Evolutionary conservation across 2,329 filamentous ascomycete species (phyloP).

Genomic region (Penicillium sp.): DNA sequence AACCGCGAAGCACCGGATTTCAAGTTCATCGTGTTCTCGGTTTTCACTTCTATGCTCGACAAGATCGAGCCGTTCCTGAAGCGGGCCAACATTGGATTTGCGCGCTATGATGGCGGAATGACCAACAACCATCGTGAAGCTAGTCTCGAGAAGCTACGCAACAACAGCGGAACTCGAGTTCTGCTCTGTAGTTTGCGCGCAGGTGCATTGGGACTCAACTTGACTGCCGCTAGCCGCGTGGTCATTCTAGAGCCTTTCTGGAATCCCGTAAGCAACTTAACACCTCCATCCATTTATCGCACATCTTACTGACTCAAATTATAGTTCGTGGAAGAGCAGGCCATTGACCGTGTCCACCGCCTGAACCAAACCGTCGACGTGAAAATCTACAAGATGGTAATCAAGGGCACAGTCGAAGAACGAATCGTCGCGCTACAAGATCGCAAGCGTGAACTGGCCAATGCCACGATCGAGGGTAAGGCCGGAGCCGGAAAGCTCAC

Average conservation of each 20-base stretch:
- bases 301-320: constrained; percentile 15
- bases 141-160: constrained; percentile 74
- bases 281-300: constrained; percentile 12
- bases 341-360: constrained; percentile 97
- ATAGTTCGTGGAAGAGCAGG: constrained; percentile 97
- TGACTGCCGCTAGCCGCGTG: constrained; percentile 90
- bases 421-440: constrained; percentile 93
- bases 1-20: constrained; percentile 75
- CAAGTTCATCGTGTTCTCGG: constrained; percentile 98
- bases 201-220: constrained; percentile 86
- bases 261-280: constrained; percentile 71
- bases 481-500: constrained; percentile 78
- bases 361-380: constrained; percentile 95
- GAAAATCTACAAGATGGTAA: constrained; percentile 90
- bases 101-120: constrained; percentile 95
- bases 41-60: constrained; percentile 98
- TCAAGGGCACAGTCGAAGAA: constrained; percentile 85
- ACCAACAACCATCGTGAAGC: constrained; percentile 89
- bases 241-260: constrained; percentile 97
- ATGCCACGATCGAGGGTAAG: constrained; percentile 83
- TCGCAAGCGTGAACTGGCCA: constrained; percentile 88
- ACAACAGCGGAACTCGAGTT: constrained; percentile 73
- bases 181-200: constrained; percentile 93
- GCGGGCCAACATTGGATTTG: constrained; percentile 72
- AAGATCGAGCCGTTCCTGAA: constrained; percentile 89